Percentiles rank a stretch among this genome's conserved stretches.
These are phyloP conservation scores for Spathaspora sp. DNA, from an alignment of 1,139 yeast genomes.

Conservation along the genomic window DNA sequence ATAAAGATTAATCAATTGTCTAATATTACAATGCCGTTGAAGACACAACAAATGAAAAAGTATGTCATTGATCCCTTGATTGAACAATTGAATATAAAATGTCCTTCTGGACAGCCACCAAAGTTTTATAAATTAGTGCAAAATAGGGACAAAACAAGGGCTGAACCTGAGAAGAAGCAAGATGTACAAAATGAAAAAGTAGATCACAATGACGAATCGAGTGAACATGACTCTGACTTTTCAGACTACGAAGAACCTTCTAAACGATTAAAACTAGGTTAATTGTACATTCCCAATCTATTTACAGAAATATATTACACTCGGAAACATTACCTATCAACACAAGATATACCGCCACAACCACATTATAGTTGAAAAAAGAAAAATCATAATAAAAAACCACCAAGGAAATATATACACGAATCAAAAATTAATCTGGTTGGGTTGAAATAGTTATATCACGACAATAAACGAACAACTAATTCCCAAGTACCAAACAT, in stretches of 20 bases:
- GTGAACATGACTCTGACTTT: conserved; percentile 5
- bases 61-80: conserved; percentile 32
- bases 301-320: conserved; percentile 1
- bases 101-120: conserved; percentile 43
- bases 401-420: conserved; percentile 8
- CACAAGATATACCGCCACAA: background rate
- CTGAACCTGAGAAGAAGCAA: background rate
- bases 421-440: background rate
- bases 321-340: background rate
- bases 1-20: conserved; percentile 15
- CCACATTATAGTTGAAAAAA: background rate
- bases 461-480: conserved; percentile 68
- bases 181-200: background rate
- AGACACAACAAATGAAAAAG: conserved; percentile 8
- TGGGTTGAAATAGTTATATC: conserved; percentile 7
- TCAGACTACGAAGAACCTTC: conserved; percentile 8
- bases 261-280: conserved; percentile 9
- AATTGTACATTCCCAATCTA: conserved; percentile 10
- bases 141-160: conserved; percentile 19
- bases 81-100: conserved; percentile 22
- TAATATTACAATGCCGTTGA: conserved; percentile 30
- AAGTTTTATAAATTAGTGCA: conserved; percentile 39
- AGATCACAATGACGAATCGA: background rate
- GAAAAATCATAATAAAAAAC: background rate
- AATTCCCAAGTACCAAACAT: conserved; percentile 99